These are phyloP conservation scores for Thermochaetoides thermophila DNA, from an alignment of 495 filamentous ascomycete species.

Conservation along the genomic window DNA sequence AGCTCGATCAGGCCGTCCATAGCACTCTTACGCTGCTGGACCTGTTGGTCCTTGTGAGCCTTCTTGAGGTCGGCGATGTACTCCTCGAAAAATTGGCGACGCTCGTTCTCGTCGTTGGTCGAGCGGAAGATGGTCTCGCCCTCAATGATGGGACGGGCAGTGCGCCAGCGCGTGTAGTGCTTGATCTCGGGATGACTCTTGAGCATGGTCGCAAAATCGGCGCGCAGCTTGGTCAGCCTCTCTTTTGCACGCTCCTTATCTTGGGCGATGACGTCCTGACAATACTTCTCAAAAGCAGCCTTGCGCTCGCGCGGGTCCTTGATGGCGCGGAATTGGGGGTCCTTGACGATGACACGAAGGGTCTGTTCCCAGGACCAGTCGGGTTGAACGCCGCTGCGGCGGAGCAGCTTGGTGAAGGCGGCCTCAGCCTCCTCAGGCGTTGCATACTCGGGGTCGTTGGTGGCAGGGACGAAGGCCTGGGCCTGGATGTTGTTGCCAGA, in stretches of 20 bases:
- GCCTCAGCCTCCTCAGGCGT: slow-evolving; percentile 84
- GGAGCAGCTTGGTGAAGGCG: slow-evolving; percentile 84
- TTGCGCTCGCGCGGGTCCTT: slow-evolving; percentile 90
- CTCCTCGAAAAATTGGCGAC: slow-evolving; percentile 86
- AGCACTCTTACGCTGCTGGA: slow-evolving; percentile 56
- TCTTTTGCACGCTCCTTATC: slow-evolving; percentile 94
- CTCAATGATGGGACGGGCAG: slow-evolving; percentile 84
- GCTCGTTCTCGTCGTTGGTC: slow-evolving; percentile 74
- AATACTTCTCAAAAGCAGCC: slow-evolving; percentile 90
- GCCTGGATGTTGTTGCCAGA: slow-evolving; percentile 51
- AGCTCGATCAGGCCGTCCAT: slow-evolving; percentile 73
- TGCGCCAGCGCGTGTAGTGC: slow-evolving; percentile 96
- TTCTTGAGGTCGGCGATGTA: slow-evolving; percentile 78
- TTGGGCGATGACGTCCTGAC: slow-evolving; percentile 73
- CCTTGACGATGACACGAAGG: slow-evolving; percentile 77
- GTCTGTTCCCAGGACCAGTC: slow-evolving; percentile 91
- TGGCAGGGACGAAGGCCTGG: slow-evolving; percentile 46
- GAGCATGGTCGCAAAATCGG: slow-evolving; percentile 93
- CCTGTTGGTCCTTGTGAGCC: slow-evolving; percentile 57
- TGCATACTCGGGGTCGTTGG: slow-evolving; percentile 68
- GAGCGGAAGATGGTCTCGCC: slow-evolving; percentile 90
- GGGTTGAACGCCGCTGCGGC: slow-evolving; percentile 67
- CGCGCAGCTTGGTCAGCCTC: slow-evolving; percentile 78
- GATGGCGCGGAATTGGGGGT: slow-evolving; percentile 84
- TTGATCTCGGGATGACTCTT: slow-evolving; percentile 95